These are phyloP conservation scores for Suillus alpinus DNA, from an alignment of 768 basidiomycete genomes.

Conservation along the genomic window DNA sequence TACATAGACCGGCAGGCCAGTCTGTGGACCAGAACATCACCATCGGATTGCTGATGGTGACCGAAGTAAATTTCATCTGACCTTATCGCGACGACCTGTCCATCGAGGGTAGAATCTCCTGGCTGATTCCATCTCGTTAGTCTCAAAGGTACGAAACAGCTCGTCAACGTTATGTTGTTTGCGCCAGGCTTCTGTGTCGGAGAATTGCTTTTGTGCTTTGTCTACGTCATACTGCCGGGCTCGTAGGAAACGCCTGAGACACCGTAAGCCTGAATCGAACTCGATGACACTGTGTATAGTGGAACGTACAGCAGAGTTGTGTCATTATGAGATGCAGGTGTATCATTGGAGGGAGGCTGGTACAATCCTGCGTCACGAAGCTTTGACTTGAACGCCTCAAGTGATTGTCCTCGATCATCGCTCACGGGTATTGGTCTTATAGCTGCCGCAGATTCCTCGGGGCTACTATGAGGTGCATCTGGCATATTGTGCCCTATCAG, in stretches of 20 bases:
- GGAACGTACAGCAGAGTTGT: slow-evolving; percentile 58
- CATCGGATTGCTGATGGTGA: not conserved
- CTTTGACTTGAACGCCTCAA: slow-evolving; percentile 52
- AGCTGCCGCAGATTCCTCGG: not conserved
- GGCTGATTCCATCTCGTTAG: slow-evolving; percentile 56
- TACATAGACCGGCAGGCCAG: slow-evolving; percentile 74
- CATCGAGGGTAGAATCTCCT: slow-evolving; percentile 74
- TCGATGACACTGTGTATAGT: not conserved
- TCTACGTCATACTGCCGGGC: slow-evolving; percentile 65
- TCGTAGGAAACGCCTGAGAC: slow-evolving; percentile 75
- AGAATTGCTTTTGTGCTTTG: slow-evolving; percentile 70
- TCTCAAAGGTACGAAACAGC: slow-evolving; percentile 59
- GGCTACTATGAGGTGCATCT: not conserved
- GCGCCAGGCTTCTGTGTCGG: slow-evolving; percentile 67
- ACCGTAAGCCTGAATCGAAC: not conserved
- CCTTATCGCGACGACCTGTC: slow-evolving; percentile 79
- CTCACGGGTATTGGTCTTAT: not conserved
- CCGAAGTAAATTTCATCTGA: slow-evolving; percentile 18
- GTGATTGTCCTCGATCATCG: not conserved
- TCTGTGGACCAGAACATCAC: slow-evolving; percentile 31
- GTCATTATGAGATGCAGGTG: slow-evolving; percentile 58
- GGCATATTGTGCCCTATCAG: not conserved
- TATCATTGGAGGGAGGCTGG: slow-evolving; percentile 29
- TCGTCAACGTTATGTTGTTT: slow-evolving; percentile 55
- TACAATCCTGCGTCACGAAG: slow-evolving; percentile 55